A percentile compares a stretch with the other conserved stretches of the same genome.
phyloP scores from a whole-genome alignment of 2,329 filamentous ascomycete genomes.

The Meredithiella fracta region DNA sequence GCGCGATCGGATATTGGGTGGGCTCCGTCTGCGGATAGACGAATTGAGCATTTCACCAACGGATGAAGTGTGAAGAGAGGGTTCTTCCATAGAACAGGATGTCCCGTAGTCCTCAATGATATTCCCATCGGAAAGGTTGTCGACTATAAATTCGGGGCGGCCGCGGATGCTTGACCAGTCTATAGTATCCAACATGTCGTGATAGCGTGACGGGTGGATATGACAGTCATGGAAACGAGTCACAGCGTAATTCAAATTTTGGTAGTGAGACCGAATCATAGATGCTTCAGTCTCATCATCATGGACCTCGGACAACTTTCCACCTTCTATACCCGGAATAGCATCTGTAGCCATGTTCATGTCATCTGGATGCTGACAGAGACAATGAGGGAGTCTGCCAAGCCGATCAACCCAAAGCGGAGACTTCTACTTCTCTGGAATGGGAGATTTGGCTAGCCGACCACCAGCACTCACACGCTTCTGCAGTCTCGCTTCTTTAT shows the following conservation, averaged over 20 bases:
- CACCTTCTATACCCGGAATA: background rate
- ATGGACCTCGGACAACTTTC: background rate
- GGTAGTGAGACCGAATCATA: background rate
- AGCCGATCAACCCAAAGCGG: slow-evolving; percentile 16
- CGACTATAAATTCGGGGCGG: background rate
- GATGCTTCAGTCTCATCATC: background rate
- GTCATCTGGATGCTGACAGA: slow-evolving; percentile 3
- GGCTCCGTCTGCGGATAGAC: background rate
- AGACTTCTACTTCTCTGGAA: slow-evolving; percentile 42
- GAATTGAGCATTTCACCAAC: background rate
- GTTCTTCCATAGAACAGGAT: background rate
- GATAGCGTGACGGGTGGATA: background rate
- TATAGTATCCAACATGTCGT: background rate
- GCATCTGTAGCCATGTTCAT: background rate
- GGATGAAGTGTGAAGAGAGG: background rate
- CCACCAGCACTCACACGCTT: slow-evolving; percentile 68
- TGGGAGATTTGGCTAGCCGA: slow-evolving; percentile 48
- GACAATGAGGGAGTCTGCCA: slow-evolving; percentile 11
- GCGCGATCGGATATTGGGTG: background rate
- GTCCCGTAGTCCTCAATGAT: background rate
- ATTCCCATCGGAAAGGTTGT: background rate
- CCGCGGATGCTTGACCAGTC: background rate
- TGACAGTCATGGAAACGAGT: too few species aligned
- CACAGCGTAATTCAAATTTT: background rate
- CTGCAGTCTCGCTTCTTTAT: slow-evolving; percentile 53